Evolutionary conservation across 208 protist species (phyloP).

Genomic region (Vickermania spadyakhi): DNA sequence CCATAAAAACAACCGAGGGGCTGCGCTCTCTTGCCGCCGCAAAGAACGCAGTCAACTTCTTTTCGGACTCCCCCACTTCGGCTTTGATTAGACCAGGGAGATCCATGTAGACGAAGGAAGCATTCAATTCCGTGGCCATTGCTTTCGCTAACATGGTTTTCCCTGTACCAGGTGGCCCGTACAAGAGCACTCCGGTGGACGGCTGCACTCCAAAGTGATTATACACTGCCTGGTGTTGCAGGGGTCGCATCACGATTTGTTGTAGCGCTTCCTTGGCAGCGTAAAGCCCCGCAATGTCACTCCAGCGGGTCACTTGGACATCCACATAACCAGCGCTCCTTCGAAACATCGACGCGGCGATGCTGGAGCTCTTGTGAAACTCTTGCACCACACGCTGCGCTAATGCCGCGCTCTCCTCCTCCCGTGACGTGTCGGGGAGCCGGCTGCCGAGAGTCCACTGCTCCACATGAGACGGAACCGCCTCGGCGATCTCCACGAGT

Average conservation of each 20-base stretch:
- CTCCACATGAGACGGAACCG: background rate
- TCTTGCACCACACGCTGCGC: constrained; percentile 21
- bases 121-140: constrained; percentile 81
- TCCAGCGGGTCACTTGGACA: constrained; percentile 52
- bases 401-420: constrained; percentile 1
- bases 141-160: constrained; percentile 91
- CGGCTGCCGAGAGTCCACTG: no score
- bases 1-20: constrained; percentile 89
- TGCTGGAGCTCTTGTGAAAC: constrained; percentile 36
- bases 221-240: constrained; percentile 18
- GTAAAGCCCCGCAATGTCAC: constrained; percentile 70
- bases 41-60: constrained; percentile 79
- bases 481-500: constrained; percentile 21
- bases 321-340: constrained; percentile 62
- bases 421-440: background rate
- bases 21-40: constrained; percentile 57
- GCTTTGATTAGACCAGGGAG: constrained; percentile 76
- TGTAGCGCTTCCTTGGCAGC: constrained; percentile 40
- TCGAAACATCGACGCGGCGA: constrained; percentile 36
- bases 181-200: constrained; percentile 82
- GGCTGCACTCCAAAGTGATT: constrained; percentile 47
- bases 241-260: constrained; percentile 29
- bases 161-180: constrained; percentile 88
- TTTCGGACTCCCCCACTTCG: constrained; percentile 89
- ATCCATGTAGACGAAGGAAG: constrained; percentile 88